Base-by-base conservation (phyloP, 805 yeast species). In the Saccharomycopsis fermentans region DNA sequence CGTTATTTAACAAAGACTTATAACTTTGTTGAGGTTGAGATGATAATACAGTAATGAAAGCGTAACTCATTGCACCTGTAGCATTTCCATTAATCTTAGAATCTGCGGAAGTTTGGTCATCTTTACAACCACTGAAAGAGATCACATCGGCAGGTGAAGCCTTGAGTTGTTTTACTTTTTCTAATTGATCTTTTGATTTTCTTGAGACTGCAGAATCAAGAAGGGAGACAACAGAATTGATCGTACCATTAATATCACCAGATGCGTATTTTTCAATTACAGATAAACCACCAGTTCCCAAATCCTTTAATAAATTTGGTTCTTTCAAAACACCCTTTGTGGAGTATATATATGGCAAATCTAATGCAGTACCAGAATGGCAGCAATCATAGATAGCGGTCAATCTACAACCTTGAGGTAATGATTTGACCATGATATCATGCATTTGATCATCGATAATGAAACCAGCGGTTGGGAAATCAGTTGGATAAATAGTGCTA, bases 61-160 rank as follows among this genome's bases (percentile, higher is more conserved):
- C 82, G 71, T 80, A 84, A 51, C 87, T 81, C 84, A 85, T 82
- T 8, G 90, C 90, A 55, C 90, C 90, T 0, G 90, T 84, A 35
- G 82, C 78, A n/a, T 68, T 67, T 9, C 87, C 87, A 19, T 77
- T 79, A 64, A 82, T 84, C 11, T 73, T 72, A 0, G 90, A 83
- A 67, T 85, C 90, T 5, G 90, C 90, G 58, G 64, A 58, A 21
- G 71, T 67, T 56, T 83, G 90, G 29, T 77, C 77, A 69, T 85
- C 90, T 66, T 82, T 84, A 68, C 90, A 85, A 4, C 90, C 90
- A 6, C 86, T 80, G 54, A 85, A 71, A 66, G 79, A 75, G 37
- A 85, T 77, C 21, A 81, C 86, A 68, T 85, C 90, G 2, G 88
- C 87, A 1, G 87, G 78, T 1, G 86, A 77, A 63, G 81, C 75